Percentiles rank a stretch among this genome's conserved stretches.
Conservation (phyloP, 23 red algal genomes). For the Gracilaria domingensis region DNA sequence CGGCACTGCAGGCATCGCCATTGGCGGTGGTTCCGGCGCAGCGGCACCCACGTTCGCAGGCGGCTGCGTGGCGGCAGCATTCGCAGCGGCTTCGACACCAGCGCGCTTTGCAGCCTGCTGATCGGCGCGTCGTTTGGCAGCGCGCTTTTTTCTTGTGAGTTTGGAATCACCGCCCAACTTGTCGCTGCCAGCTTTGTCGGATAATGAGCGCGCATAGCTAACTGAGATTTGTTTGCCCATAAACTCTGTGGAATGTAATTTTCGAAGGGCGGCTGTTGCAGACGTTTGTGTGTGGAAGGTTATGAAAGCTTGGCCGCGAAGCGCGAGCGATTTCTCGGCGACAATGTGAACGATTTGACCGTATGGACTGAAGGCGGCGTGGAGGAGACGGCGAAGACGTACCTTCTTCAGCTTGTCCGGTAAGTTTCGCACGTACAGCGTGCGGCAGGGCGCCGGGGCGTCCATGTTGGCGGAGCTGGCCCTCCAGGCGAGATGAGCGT, state of each 20-base stretch:
- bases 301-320: constrained; percentile 91
- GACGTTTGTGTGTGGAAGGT: constrained; percentile 78
- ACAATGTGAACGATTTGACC: constrained; percentile 74
- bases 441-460: constrained; percentile 68
- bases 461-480: constrained; percentile 27
- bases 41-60: not conserved
- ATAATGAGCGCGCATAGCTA: constrained; percentile 54
- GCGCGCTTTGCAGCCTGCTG: not conserved
- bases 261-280: constrained; percentile 73
- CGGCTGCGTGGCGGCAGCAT: not conserved
- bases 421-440: constrained; percentile 86
- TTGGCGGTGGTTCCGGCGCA: not conserved
- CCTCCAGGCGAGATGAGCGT: not conserved
- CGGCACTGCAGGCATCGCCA: constrained; percentile 40
- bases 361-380: constrained; percentile 72
- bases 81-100: constrained; percentile 3
- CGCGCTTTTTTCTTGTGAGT: constrained; percentile 27
- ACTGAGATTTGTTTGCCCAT: constrained; percentile 71
- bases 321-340: constrained; percentile 46
- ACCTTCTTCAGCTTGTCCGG: constrained; percentile 78
- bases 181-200: constrained; percentile 48
- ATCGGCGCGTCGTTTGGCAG: constrained; percentile 33
- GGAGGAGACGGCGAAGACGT: constrained; percentile 72
- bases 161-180: constrained; percentile 62
- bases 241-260: constrained; percentile 54